Conservation (phyloP, 768 basidiomycete species). For the Amanita subjunquillea region DNA sequence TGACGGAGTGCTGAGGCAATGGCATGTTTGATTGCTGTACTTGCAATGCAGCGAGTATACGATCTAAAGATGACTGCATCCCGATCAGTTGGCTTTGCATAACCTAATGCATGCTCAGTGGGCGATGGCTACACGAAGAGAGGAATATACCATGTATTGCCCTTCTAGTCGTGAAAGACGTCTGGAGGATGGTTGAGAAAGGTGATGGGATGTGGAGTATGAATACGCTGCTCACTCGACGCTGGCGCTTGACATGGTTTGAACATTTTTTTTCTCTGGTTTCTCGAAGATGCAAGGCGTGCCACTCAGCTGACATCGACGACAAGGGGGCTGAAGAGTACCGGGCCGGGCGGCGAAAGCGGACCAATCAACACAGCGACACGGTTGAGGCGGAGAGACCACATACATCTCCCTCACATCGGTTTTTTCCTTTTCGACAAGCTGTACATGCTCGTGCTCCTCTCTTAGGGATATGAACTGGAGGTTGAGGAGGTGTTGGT, state of each 20-base stretch:
- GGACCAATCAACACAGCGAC: slow-evolving; percentile 53
- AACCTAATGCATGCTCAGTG: slow-evolving; percentile 35
- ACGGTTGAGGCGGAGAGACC: slow-evolving; percentile 24
- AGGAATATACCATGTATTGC: slow-evolving; percentile 60
- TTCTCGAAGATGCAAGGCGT: slow-evolving; percentile 83
- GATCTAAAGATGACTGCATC: slow-evolving; percentile 83
- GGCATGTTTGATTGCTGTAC: slow-evolving; percentile 22
- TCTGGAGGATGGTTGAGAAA: slow-evolving; percentile 27
- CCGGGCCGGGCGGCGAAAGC: slow-evolving; percentile 68
- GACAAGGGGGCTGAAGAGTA: slow-evolving; percentile 64
- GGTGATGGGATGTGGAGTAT: background rate
- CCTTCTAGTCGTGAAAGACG: slow-evolving; percentile 78
- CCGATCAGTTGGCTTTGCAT: slow-evolving; percentile 95
- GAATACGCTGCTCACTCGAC: slow-evolving; percentile 49
- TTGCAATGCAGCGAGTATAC: slow-evolving; percentile 64
- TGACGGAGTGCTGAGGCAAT: slow-evolving; percentile 23
- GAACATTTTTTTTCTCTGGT: slow-evolving; percentile 76
- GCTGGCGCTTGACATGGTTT: slow-evolving; percentile 49
- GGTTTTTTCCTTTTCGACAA: slow-evolving; percentile 87
- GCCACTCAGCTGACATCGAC: slow-evolving; percentile 78
- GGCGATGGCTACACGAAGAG: background rate
- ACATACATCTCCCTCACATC: slow-evolving; percentile 85
- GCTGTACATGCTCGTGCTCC: slow-evolving; percentile 85
- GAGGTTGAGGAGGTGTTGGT: slow-evolving; percentile 15
- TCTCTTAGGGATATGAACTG: slow-evolving; percentile 75